Evolutionary conservation across 768 basidiomycete species (phyloP).

Genomic region (Austroboletus eburneus): DNA sequence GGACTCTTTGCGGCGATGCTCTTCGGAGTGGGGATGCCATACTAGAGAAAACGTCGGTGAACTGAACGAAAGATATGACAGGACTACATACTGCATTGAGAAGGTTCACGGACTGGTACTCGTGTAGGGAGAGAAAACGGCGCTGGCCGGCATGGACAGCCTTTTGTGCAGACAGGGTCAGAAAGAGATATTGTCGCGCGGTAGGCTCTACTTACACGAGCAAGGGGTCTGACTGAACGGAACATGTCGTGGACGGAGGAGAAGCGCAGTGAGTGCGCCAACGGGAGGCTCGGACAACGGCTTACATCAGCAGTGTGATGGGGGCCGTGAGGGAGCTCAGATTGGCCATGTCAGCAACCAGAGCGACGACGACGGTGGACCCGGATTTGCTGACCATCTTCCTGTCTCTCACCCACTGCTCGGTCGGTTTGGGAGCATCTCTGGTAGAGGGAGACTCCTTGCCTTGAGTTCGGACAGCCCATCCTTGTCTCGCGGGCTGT

Average conservation of each 20-base stretch:
- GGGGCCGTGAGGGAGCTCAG: not conserved
- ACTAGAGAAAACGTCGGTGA: slow-evolving; percentile 46
- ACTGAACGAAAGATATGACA: not conserved
- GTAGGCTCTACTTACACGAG: slow-evolving; percentile 46
- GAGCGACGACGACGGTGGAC: slow-evolving; percentile 81
- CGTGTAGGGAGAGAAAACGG: slow-evolving; percentile 94
- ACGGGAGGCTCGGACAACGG: slow-evolving; percentile 13
- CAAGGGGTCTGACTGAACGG: slow-evolving; percentile 55
- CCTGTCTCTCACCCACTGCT: slow-evolving; percentile 70
- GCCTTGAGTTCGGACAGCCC: slow-evolving; percentile 77
- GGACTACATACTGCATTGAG: slow-evolving; percentile 74
- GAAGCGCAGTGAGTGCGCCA: slow-evolving; percentile 12
- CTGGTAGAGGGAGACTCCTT: slow-evolving; percentile 62
- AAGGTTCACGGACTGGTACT: slow-evolving; percentile 94
- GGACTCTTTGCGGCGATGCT: slow-evolving; percentile 83
- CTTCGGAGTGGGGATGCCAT: slow-evolving; percentile 93
- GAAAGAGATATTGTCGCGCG: not conserved
- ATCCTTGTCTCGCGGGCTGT: slow-evolving; percentile 45
- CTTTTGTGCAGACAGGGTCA: slow-evolving; percentile 32
- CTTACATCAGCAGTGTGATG: slow-evolving; percentile 40
- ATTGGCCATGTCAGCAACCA: slow-evolving; percentile 35
- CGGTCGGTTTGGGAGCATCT: slow-evolving; percentile 42
- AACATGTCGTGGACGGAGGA: slow-evolving; percentile 53
- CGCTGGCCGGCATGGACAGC: slow-evolving; percentile 75
- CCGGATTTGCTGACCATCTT: slow-evolving; percentile 31